Percentiles rank a stretch among this genome's conserved stretches.
These are phyloP conservation scores for Fusarium falciforme DNA, from an alignment of 2,329 filamentous ascomycete species.

Conservation along the genomic window DNA sequence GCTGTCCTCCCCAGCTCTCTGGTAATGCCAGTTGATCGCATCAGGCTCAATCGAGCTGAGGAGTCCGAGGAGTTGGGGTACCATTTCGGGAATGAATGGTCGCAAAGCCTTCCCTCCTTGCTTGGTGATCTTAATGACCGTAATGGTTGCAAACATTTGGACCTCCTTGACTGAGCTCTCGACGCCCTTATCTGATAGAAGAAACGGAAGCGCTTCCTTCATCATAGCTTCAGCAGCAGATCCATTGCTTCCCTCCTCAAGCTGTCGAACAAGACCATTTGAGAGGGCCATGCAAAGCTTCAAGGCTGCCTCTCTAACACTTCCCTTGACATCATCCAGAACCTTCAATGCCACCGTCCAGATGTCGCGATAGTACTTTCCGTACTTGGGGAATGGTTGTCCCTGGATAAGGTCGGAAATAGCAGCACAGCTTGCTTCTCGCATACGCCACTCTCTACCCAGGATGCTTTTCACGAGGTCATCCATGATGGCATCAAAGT, in stretches of 20 bases:
- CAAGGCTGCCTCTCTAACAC: slow-evolving; percentile 83
- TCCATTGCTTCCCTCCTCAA: slow-evolving; percentile 80
- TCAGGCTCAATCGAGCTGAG: slow-evolving; percentile 91
- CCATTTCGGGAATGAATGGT: slow-evolving; percentile 83
- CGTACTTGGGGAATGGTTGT: slow-evolving; percentile 79
- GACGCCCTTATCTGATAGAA: slow-evolving; percentile 88
- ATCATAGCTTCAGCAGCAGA: slow-evolving; percentile 83
- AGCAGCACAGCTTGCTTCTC: slow-evolving; percentile 91
- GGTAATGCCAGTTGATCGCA: slow-evolving; percentile 90
- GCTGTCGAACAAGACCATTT: slow-evolving; percentile 84
- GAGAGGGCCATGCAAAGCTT: slow-evolving; percentile 86
- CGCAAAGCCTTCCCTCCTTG: slow-evolving; percentile 83
- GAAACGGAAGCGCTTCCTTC: slow-evolving; percentile 86
- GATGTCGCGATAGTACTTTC: slow-evolving; percentile 84
- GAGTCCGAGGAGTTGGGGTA: slow-evolving; percentile 83
- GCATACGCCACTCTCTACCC: slow-evolving; percentile 91
- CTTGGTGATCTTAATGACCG: slow-evolving; percentile 89
- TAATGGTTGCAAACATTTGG: slow-evolving; percentile 83
- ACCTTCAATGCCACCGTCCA: slow-evolving; percentile 91
- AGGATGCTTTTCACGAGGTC: slow-evolving; percentile 89
- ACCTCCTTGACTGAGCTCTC: slow-evolving; percentile 92
- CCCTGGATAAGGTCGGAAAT: slow-evolving; percentile 90
- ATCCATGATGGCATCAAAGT: slow-evolving; percentile 90
- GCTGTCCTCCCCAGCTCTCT: slow-evolving; percentile 88
- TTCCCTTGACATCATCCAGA: slow-evolving; percentile 94